Percentiles rank a stretch among this genome's conserved stretches.
Evolutionary conservation across 768 basidiomycete genomes (phyloP).

Genomic region (Crassisporium funariophilum): DNA sequence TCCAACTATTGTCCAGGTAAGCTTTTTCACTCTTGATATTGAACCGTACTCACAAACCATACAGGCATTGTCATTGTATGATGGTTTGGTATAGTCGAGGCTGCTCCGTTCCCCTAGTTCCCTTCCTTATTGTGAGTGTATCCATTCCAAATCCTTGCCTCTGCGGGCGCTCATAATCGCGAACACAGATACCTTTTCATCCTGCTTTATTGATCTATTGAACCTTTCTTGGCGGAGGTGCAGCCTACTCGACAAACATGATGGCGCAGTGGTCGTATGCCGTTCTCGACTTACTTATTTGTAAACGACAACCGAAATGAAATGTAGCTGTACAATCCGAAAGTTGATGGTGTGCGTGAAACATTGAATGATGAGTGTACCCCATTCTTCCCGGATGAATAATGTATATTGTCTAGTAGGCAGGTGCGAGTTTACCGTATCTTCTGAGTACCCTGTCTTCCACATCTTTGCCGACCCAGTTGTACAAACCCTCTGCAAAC

Average conservation of each 20-base stretch:
- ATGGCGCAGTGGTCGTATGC: not conserved
- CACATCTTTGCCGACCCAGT: conserved; percentile 80
- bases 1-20: conserved; percentile 96
- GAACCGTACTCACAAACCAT: conserved; percentile 14
- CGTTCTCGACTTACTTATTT: conserved; percentile 10
- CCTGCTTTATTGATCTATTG: not conserved
- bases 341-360: no score
- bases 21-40: conserved; percentile 12
- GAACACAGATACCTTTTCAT: conserved; percentile 4
- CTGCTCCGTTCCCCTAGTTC: not conserved
- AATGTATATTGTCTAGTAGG: conserved; percentile 27
- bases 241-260: not conserved
- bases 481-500: conserved; percentile 84
- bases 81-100: conserved; percentile 76
- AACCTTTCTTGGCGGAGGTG: conserved; percentile 7
- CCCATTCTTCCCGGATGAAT: conserved; percentile 6
- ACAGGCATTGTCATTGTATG: conserved; percentile 92
- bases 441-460: conserved; percentile 77
- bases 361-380: not conserved
- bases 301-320: conserved; percentile 13
- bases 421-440: conserved; percentile 63
- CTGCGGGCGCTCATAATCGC: not conserved
- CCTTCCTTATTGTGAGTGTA: conserved; percentile 2
- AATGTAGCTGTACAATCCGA: conserved; percentile 35
- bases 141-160: not conserved